A percentile compares a stretch with the other conserved stretches of the same genome.
Conservation (phyloP, 2,329 filamentous ascomycete species). For the Neurospora sp. region DNA sequence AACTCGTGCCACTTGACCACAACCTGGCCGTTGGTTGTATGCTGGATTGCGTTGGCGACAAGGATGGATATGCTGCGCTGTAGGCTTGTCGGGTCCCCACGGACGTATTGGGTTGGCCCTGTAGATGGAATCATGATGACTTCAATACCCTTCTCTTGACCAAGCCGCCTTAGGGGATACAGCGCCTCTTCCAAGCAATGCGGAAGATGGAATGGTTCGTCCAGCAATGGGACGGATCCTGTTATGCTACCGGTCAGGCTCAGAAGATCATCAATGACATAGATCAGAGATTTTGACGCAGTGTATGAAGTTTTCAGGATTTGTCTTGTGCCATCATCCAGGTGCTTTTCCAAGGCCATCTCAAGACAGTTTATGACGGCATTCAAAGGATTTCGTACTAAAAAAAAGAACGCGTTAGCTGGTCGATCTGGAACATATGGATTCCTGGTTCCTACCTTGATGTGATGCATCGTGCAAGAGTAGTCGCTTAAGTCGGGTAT, state of each 20-base stretch:
- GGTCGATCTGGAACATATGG: constrained; percentile 29
- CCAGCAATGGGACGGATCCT: constrained; percentile 66
- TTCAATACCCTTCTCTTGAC: constrained; percentile 62
- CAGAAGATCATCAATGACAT: constrained; percentile 85
- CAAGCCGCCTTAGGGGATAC: constrained; percentile 62
- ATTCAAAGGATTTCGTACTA: constrained; percentile 76
- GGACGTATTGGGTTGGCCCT: constrained; percentile 57
- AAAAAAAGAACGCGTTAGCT: constrained; percentile 20
- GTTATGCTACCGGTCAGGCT: constrained; percentile 66
- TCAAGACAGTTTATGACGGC: constrained; percentile 93
- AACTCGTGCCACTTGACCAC: constrained; percentile 59
- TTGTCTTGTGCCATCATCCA: constrained; percentile 77
- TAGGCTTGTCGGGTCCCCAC: constrained; percentile 71
- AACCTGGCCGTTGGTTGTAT: constrained; percentile 59
- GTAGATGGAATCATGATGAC: constrained; percentile 59
- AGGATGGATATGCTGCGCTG: constrained; percentile 75
- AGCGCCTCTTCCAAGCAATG: constrained; percentile 65
- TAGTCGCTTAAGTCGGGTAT: constrained; percentile 67
- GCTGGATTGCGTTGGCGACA: constrained; percentile 73
- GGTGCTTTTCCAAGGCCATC: constrained; percentile 70
- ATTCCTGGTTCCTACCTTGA: constrained; percentile 33
- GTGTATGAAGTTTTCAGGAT: constrained; percentile 78
- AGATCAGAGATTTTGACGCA: constrained; percentile 84
- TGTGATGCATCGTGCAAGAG: constrained; percentile 82
- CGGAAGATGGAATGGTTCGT: constrained; percentile 66